phyloP scores from a whole-genome alignment of 805 yeast species.

The Debaryomyces prosopidis region DNA sequence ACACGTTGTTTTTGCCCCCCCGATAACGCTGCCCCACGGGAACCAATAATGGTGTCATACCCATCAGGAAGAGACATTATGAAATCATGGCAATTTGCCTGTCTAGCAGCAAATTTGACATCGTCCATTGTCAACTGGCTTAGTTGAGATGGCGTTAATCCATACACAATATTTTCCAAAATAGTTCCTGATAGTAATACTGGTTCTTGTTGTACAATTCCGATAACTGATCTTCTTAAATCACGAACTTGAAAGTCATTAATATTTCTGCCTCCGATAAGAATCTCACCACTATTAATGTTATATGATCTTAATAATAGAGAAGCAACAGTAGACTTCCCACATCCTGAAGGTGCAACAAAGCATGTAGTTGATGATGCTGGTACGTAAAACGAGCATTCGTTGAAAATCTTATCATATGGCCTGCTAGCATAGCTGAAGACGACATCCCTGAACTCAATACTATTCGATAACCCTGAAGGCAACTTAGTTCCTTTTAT shows the following conservation, averaged over 20 bases:
- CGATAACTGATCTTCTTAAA: conserved; percentile 49
- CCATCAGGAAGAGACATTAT: conserved; percentile 58
- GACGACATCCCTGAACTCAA: conserved; percentile 38
- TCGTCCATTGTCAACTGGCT: conserved; percentile 41
- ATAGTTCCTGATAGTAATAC: conserved; percentile 56
- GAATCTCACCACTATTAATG: conserved; percentile 47
- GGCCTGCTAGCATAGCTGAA: conserved; percentile 45
- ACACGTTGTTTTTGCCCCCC: conserved; percentile 81
- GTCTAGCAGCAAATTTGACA: conserved; percentile 42
- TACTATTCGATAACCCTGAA: conserved; percentile 23
- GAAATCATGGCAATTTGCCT: conserved; percentile 62
- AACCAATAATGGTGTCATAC: conserved; percentile 56
- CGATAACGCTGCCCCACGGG: conserved; percentile 58
- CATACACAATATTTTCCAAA: conserved; percentile 56
- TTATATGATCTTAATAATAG: conserved; percentile 54
- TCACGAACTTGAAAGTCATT: conserved; percentile 48
- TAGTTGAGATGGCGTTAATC: conserved; percentile 40
- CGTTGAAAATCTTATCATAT: conserved; percentile 35
- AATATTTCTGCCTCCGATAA: conserved; percentile 54
- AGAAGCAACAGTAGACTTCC: conserved; percentile 59
- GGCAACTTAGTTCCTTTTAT: conserved; percentile 32
- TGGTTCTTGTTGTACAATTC: conserved; percentile 66
- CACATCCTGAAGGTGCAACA: conserved; percentile 63
- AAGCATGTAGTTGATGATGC: conserved; percentile 41
- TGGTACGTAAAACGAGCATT: conserved; percentile 36